phyloP scores from a whole-genome alignment of 1,139 yeast species.

The Pneumocystis canis region DNA sequence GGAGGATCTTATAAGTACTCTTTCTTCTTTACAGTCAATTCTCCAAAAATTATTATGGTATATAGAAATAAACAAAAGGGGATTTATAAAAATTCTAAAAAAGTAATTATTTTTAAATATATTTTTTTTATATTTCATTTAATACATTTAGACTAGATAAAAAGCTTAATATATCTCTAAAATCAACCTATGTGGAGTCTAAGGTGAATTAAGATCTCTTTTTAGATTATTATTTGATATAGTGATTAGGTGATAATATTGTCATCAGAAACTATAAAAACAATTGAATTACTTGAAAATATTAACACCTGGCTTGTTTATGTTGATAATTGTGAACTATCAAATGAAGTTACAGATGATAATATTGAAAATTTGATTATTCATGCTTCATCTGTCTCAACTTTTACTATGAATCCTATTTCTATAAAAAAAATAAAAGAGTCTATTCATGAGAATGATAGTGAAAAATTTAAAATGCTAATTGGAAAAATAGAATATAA shows the following conservation, averaged over 20 bases:
- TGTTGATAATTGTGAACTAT: conserved; percentile 24
- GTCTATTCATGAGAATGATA: conserved; percentile 15
- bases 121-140: background rate
- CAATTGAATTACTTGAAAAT: conserved; percentile 38
- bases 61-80: conserved; percentile 84
- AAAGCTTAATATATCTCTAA: conserved; percentile 57
- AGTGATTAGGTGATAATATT: conserved; percentile 37
- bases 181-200: conserved; percentile 49
- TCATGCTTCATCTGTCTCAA: background rate
- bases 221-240: background rate
- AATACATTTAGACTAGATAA: conserved; percentile 45
- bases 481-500: background rate
- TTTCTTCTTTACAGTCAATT: conserved; percentile 63
- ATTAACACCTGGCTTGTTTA: conserved; percentile 43
- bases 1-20: conserved; percentile 61
- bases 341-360: conserved; percentile 17
- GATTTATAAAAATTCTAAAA: conserved; percentile 76
- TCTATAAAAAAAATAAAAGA: conserved; percentile 10
- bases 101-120: conserved; percentile 26
- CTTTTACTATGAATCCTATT: background rate
- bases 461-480: conserved; percentile 5
- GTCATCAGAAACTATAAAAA: conserved; percentile 55
- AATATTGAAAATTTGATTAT: background rate
- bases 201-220: conserved; percentile 28
- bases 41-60: conserved; percentile 76